Conservation (phyloP, 768 basidiomycete genomes). For the Trametes meyenii region DNA sequence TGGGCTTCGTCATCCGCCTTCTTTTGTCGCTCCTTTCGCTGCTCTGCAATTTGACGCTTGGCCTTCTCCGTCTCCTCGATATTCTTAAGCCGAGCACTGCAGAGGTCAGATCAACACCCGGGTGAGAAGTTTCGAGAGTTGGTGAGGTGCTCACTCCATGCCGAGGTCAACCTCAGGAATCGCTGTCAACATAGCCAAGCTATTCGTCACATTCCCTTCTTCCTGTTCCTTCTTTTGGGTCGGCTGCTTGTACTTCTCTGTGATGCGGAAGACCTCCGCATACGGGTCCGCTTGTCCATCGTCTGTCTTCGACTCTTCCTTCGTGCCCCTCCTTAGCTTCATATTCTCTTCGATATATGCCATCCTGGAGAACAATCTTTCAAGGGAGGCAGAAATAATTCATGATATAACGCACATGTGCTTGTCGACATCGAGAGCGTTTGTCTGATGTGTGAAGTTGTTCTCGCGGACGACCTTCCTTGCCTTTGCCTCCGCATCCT, state of each 20-base stretch:
- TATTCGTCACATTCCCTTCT: conserved; percentile 93
- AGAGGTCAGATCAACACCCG: background rate
- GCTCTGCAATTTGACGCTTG: conserved; percentile 82
- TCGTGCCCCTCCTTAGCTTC: conserved; percentile 63
- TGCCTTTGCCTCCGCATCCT: conserved; percentile 70
- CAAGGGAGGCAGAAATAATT: background rate
- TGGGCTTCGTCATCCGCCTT: conserved; percentile 73
- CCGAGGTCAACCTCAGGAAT: conserved; percentile 98
- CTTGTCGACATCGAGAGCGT: conserved; percentile 94
- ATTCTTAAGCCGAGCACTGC: conserved; percentile 87
- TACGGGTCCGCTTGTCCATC: conserved; percentile 64
- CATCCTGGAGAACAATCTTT: conserved; percentile 65
- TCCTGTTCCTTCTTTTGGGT: conserved; percentile 54
- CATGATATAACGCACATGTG: conserved; percentile 73
- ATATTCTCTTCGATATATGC: conserved; percentile 96
- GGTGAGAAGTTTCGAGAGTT: background rate
- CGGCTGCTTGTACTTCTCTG: conserved; percentile 64
- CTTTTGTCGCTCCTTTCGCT: conserved; percentile 58
- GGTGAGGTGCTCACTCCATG: conserved; percentile 81
- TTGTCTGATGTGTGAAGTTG: conserved; percentile 98
- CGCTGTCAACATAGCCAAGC: conserved; percentile 93
- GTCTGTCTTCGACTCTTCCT: conserved; percentile 49
- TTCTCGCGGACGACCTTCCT: conserved; percentile 77
- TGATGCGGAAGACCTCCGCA: conserved; percentile 76
- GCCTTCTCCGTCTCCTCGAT: conserved; percentile 98